These are phyloP conservation scores for Ophiocordyceps unilateralis DNA, from an alignment of 2,329 filamentous ascomycete genomes.

Conservation along the genomic window DNA sequence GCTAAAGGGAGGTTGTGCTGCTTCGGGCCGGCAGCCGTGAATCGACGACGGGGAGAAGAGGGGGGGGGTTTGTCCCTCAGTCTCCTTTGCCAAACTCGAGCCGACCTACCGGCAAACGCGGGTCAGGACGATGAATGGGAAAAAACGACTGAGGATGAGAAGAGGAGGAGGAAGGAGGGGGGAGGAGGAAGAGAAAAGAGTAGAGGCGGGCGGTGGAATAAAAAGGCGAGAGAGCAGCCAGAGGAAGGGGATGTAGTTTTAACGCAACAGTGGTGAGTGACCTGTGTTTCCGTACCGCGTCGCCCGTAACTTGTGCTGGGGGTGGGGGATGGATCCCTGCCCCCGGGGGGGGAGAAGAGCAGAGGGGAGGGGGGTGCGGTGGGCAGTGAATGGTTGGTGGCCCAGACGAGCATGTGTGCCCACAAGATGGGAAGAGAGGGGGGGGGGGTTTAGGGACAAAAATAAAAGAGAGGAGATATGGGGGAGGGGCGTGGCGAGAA, in stretches of 20 bases:
- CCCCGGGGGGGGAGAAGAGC: not conserved
- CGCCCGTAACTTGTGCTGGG: slow-evolving; percentile 4
- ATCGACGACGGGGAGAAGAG: slow-evolving; percentile 19
- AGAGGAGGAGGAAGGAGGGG: slow-evolving; percentile 20
- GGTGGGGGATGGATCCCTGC: slow-evolving; percentile 1
- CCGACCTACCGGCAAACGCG: slow-evolving; percentile 4
- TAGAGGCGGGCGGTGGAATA: slow-evolving; percentile 13
- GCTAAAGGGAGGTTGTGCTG: slow-evolving; percentile 5
- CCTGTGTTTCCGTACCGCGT: slow-evolving; percentile 8
- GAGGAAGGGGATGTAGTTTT: slow-evolving; percentile 27
- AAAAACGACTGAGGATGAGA: slow-evolving; percentile 16
- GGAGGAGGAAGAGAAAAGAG: slow-evolving; percentile 5
- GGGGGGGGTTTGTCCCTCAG: not conserved
- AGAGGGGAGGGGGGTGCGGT: not conserved
- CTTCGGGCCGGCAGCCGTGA: slow-evolving; percentile 14
- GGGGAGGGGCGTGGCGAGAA: not conserved
- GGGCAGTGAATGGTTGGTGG: not conserved
- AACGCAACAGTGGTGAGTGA: slow-evolving; percentile 1
- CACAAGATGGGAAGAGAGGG: not conserved
- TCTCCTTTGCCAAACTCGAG: not conserved
- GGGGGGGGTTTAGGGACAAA: too few relatives aligned
- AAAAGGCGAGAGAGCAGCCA: too few relatives aligned
- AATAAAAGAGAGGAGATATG: not conserved
- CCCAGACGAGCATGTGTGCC: slow-evolving; percentile 1
- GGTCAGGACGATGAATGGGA: slow-evolving; percentile 20